These are phyloP conservation scores for Pezicula radicicola DNA, from an alignment of 2,329 filamentous ascomycete species.

Conservation along the genomic window DNA sequence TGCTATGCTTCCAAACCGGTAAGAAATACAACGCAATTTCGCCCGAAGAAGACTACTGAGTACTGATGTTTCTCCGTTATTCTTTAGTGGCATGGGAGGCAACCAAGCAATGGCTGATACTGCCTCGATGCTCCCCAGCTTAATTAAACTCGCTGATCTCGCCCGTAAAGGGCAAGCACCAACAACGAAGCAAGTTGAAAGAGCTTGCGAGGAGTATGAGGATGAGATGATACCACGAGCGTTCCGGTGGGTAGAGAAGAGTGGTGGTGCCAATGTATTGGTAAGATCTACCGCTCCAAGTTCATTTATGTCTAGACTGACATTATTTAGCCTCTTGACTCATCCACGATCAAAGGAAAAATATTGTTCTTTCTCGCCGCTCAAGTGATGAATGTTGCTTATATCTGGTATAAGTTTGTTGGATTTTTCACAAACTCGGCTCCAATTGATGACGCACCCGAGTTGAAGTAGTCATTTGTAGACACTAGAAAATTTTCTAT, in stretches of 20 bases:
- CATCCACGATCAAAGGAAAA: background rate
- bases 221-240: background rate
- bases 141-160: background rate
- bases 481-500: no score
- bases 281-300: background rate
- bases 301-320: background rate
- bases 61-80: background rate
- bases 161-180: background rate
- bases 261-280: background rate
- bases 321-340: background rate
- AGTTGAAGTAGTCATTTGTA: no score
- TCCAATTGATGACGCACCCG: background rate
- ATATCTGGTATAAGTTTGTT: background rate
- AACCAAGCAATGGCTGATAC: slow-evolving; percentile 18
- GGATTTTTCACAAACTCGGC: background rate
- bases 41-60: background rate
- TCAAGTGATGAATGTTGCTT: background rate
- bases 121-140: slow-evolving; percentile 7
- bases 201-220: background rate
- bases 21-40: background rate
- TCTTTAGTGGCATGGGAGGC: slow-evolving; percentile 16
- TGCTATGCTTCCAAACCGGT: slow-evolving; percentile 7
- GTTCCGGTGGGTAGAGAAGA: background rate
- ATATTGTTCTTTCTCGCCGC: background rate
- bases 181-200: background rate